phyloP scores from a whole-genome alignment of 306 rosid genomes.

The Ormosia semicastrata region DNA sequence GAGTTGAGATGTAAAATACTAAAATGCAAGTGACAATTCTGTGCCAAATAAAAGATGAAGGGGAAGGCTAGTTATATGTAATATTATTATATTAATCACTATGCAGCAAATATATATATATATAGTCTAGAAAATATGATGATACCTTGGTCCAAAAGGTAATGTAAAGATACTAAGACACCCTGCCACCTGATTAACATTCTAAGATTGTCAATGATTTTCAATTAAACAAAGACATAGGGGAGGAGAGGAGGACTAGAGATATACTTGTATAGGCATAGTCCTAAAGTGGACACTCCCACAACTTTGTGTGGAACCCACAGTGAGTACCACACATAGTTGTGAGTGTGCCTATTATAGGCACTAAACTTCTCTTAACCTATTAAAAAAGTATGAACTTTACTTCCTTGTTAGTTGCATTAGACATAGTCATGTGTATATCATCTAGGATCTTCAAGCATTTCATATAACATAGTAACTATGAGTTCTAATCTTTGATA shows the following conservation, averaged over 20 bases:
- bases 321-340: neutral
- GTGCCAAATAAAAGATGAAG: neutral
- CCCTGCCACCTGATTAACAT: neutral
- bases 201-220: slow-evolving; percentile 9
- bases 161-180: slow-evolving; percentile 8
- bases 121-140: neutral
- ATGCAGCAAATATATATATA: neutral
- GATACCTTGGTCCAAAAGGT: slow-evolving; percentile 14
- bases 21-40: neutral
- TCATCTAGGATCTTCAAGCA: slow-evolving; percentile 7
- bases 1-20: neutral
- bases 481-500: slow-evolving; percentile 25
- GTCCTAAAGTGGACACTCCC: neutral
- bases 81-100: neutral
- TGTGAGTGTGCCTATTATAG: neutral
- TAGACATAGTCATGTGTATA: neutral
- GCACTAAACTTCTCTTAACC: slow-evolving; percentile 18
- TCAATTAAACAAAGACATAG: neutral
- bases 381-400: slow-evolving; percentile 5
- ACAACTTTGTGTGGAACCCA: neutral
- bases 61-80: neutral
- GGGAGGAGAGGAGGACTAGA: slow-evolving; percentile 6
- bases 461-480: slow-evolving; percentile 24
- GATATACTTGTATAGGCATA: neutral
- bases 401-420: slow-evolving; percentile 12